Evolutionary conservation across 2,329 filamentous ascomycete genomes (phyloP), one percentile per base, ranked within the genome.

Genomic region (Pseudogymnoascus sp.): DNA sequence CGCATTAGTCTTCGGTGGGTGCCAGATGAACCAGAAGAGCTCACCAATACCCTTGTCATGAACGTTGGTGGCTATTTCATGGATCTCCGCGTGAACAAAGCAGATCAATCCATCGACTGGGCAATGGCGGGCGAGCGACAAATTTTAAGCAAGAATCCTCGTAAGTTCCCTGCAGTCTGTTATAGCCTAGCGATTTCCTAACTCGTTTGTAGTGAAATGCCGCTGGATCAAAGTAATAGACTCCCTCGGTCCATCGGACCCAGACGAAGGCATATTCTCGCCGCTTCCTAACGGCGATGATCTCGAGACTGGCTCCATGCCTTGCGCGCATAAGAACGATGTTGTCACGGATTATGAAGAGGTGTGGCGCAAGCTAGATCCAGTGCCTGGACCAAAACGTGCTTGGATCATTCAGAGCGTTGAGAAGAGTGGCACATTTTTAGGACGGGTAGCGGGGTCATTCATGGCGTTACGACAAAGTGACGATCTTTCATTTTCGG

Each of bases 1-100:
- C 73, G 77, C 21, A 72, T 78, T 42, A 77, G 76, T 23, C 69
- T 79, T 26, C 75, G 76, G 67, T 79, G 77, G 77, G 71, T 74
- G 1, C 75, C 76, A 7, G 76, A 75, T 14, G 68, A 74, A 0
- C 67, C 76, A 1, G 74, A 72, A 29, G 77, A 79, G 64, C 76
- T 73, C 37, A 78, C 77, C 11, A 75, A 79, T 61, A 79, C 77
- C 5, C 69, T 77, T 5, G 75, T 78, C 61, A 72, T 78, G 66
- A 76, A 75, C 8, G 74, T 79, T 0, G 73, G 73, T 8, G 73
- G 73, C 57, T 79, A 76, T 72, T 79, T 77, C 62, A 72, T 78
- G 4, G 77, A 79, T 67, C 68, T 79, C 1, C 75, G 77, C 11
- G 73, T 79, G 14, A 71, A 75, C 45, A 75, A 74, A 63, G 23